Conservation (phyloP, 257 asterid genomes). For the Leonotis leonurus region DNA sequence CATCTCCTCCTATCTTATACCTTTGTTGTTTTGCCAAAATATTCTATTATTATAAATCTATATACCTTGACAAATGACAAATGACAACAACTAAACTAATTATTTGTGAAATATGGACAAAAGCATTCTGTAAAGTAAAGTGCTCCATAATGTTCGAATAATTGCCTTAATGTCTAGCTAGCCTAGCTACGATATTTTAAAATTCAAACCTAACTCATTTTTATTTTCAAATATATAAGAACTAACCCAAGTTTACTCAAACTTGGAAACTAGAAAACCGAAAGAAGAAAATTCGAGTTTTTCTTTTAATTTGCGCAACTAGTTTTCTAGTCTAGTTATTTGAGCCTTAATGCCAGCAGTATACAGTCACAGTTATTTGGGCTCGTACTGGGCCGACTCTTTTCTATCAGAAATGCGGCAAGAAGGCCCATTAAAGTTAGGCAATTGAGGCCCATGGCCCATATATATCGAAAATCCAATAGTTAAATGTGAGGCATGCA, state of each 20-base stretch:
- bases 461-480: constrained; percentile 35
- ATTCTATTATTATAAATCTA: neutral
- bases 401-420: constrained; percentile 12
- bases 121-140: neutral
- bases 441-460: constrained; percentile 39
- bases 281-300: neutral
- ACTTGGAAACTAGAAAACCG: neutral
- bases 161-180: neutral
- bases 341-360: constrained; percentile 17
- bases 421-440: constrained; percentile 27
- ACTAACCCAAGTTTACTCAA: no score
- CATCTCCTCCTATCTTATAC: constrained; percentile 18
- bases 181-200: no score
- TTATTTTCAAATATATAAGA: neutral
- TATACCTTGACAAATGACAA: no score
- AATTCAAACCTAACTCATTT: neutral
- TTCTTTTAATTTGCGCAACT: no score
- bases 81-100: neutral
- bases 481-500: neutral
- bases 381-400: constrained; percentile 13
- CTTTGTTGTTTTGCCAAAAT: constrained; percentile 12
- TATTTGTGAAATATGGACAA: neutral
- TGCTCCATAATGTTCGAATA: neutral
- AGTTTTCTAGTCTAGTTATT: neutral
- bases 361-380: constrained; percentile 36